Base-by-base conservation (phyloP, 169 alveolate species). In the Cryptosporidium ryanae region DNA sequence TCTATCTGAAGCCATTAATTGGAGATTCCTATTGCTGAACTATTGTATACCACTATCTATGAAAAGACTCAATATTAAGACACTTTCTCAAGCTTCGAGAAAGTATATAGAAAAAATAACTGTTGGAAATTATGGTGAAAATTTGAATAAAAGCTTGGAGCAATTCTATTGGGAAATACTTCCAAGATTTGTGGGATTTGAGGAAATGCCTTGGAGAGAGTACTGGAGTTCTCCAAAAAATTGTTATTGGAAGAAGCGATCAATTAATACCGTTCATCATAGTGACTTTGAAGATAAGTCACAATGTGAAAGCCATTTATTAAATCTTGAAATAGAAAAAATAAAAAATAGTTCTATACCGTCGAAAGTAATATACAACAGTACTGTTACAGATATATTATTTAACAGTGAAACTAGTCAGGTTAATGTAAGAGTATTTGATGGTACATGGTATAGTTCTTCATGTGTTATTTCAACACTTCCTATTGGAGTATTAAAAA, bases 151-250 rank as follows among this genome's bases (percentile, higher is more conserved):
- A 61, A 61, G 63, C 44, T 23, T 76, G 6, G 87, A 76, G 23
- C 87, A 76, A 59, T 59, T 76, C 8, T 76, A 76, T 52, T 76
- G 87, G 87, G 87, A 76, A 61, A 76, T 57, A 43, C 48, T 76
- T 2, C 87, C 87, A 10, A 76, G 87, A 61, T 76, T 76, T 55
- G 87, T 76, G 7, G 87, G 87, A 12, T 76, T 76, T 29, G 87
- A 76, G 21, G 87, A 76, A 23, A 34, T 61, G 31, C 87, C 87
- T 10, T 76, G 87, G 87, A 76, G 76, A 27, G 87, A 76, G 23
- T 76, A 76, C 29, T 76, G 87, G 87, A 38, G 76, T 15, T 76
- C 44, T 31, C 87, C 87, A n/a, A 76, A 59, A 29, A 55, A 76
- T 18, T 27, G 46, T 23, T 23, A 38, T 76, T 55, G 63, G 31